Evolutionary conservation across 441 rosid species (phyloP).

Genomic region (Codiaeum variegatum): DNA sequence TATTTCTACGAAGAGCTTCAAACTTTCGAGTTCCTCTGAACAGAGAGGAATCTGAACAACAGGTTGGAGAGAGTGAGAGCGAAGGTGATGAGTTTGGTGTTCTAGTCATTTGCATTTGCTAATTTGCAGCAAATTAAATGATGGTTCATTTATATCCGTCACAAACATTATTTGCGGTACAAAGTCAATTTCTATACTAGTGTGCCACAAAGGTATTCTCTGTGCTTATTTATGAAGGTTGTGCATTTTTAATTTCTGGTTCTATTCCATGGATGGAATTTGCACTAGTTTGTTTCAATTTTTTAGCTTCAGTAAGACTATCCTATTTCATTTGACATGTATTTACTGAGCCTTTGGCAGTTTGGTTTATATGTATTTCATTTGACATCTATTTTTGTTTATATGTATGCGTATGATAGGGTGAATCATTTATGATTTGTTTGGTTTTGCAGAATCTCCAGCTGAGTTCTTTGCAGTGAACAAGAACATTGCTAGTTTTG

Average conservation of each 20-base stretch:
- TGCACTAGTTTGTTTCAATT: not conserved
- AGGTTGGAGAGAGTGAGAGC: slow-evolving; percentile 27
- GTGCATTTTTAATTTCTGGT: not conserved
- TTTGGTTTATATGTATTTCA: slow-evolving; percentile 17
- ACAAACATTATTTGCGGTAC: no score
- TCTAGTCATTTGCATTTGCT: no score
- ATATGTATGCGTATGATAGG: not conserved
- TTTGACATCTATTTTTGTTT: slow-evolving; percentile 10
- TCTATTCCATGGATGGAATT: not conserved
- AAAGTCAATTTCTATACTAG: no score
- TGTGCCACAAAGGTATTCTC: no score
- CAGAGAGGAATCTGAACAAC: slow-evolving; percentile 22
- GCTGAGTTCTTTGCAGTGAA: slow-evolving; percentile 99
- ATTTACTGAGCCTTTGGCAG: slow-evolving; percentile 25
- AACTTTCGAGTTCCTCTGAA: slow-evolving; percentile 22
- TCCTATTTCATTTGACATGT: slow-evolving; percentile 9
- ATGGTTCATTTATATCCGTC: no score
- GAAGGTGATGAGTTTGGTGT: slow-evolving; percentile 18
- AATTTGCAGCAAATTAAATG: no score
- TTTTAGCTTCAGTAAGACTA: slow-evolving; percentile 1
- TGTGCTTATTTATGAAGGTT: not conserved
- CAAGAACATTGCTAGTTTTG: slow-evolving; percentile 97
- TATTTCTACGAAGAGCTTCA: slow-evolving; percentile 29
- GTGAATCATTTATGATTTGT: not conserved
- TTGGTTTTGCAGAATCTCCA: slow-evolving; percentile 70